Evolutionary conservation across 2,329 filamentous ascomycete species (phyloP).

Genomic region (Fusarium sp.): DNA sequence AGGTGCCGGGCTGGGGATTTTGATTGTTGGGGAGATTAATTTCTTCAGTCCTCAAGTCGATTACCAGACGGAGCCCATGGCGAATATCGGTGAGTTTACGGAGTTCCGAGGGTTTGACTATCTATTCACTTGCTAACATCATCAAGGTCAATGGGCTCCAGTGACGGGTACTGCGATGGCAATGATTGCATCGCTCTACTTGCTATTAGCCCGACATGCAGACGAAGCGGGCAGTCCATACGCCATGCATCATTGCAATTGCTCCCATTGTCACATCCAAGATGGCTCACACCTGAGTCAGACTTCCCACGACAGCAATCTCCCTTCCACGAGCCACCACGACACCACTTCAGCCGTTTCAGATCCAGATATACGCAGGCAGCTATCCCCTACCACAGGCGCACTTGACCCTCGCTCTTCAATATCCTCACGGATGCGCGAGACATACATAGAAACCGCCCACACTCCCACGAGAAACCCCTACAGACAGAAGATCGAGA

Average conservation of each 20-base stretch:
- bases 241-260: conserved; percentile 23
- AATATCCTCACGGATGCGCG: not conserved
- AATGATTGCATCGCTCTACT: conserved; percentile 69
- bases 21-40: conserved; percentile 73
- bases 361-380: not conserved
- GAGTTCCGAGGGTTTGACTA: accelerated
- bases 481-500: conserved; percentile 59
- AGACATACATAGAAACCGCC: accelerated
- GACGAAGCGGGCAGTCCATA: conserved; percentile 11
- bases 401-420: not conserved
- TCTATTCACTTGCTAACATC: not conserved
- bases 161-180: conserved; percentile 71
- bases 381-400: not conserved
- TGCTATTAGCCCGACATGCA: conserved; percentile 58
- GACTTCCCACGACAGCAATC: not conserved
- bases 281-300: not conserved
- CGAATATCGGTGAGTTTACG: conserved; percentile 65
- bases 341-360: not conserved
- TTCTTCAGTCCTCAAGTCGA: conserved; percentile 69
- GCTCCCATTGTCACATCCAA: conserved; percentile 11
- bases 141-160: conserved; percentile 69
- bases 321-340: conserved; percentile 1
- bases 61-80: conserved; percentile 73
- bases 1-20: conserved; percentile 69
- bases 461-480: conserved; percentile 26